Conservation (phyloP, 805 yeast genomes). For the Huiozyma naganishii region DNA sequence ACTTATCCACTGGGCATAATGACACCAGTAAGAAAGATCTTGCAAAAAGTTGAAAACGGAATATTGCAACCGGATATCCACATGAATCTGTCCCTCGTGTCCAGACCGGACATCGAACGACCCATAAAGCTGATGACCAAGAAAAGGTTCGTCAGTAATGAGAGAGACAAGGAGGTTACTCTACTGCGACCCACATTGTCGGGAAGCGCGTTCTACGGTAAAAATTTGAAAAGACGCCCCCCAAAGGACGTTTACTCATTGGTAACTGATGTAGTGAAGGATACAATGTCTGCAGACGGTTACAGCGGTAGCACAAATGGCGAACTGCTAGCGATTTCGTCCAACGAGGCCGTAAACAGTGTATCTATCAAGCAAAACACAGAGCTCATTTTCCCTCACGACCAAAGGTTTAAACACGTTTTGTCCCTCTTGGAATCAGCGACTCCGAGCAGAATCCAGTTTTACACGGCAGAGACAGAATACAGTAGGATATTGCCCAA, state of each 20-base stretch:
- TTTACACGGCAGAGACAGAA: conserved; percentile 36
- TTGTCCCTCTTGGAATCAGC: conserved; percentile 45
- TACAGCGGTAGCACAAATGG: background rate
- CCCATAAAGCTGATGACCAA: conserved; percentile 3
- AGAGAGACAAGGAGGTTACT: background rate
- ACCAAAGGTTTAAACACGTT: conserved; percentile 70
- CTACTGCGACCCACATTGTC: too few species aligned
- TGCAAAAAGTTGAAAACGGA: conserved; percentile 42
- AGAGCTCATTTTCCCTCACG: conserved; percentile 61
- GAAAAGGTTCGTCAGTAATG: background rate
- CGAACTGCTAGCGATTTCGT: background rate
- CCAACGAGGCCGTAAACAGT: conserved; percentile 1
- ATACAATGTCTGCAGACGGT: conserved; percentile 30
- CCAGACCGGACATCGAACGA: conserved; percentile 48
- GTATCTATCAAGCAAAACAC: conserved; percentile 5
- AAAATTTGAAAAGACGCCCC: background rate
- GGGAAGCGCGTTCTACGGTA: background rate
- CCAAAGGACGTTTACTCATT: conserved; percentile 11
- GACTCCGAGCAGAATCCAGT: conserved; percentile 15
- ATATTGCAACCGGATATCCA: conserved; percentile 39
- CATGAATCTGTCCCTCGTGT: conserved; percentile 45
- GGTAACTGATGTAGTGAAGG: conserved; percentile 31
- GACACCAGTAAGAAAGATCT: conserved; percentile 54
- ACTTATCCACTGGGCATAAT: conserved; percentile 65
- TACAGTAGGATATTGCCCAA: conserved; percentile 46